Percentiles rank a stretch among this genome's conserved stretches.
Evolutionary conservation across 106 monocot genomes (phyloP).

Genomic region (Acorus gramineus): DNA sequence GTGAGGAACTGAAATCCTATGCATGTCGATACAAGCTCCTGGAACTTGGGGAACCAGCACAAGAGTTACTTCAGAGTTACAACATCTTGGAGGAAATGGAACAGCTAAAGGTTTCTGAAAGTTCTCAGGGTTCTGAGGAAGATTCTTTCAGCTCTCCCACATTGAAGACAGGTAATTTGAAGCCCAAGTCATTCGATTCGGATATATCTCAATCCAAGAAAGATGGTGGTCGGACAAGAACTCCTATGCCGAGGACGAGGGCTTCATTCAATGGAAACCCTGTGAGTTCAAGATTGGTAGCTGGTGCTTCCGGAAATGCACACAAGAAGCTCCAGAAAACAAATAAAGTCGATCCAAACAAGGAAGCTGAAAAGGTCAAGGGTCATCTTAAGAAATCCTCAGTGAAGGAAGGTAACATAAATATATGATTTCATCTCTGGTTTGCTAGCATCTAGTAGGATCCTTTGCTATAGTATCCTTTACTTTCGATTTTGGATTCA

Average conservation of each 20-base stretch:
- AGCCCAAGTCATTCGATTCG: conserved; percentile 37
- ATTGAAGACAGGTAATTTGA: conserved; percentile 24
- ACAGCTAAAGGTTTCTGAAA: conserved; percentile 21
- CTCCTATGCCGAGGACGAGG: conserved; percentile 11
- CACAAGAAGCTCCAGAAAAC: conserved; percentile 26
- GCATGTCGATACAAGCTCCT: conserved; percentile 36
- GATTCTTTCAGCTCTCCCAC: conserved; percentile 4
- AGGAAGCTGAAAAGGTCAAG: conserved; percentile 7
- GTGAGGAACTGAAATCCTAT: conserved; percentile 75
- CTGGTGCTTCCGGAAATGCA: conserved; percentile 11
- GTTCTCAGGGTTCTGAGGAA: conserved; percentile 16
- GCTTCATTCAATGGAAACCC: conserved; percentile 13
- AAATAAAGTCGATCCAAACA: conserved; percentile 14
- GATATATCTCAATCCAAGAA: conserved; percentile 14
- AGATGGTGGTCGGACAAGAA: conserved; percentile 7
- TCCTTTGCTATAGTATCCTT: no score
- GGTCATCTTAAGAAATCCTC: conserved; percentile 7
- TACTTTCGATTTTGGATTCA: no score
- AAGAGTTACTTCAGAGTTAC: conserved; percentile 56
- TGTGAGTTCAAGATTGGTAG: background rate
- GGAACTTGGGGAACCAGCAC: conserved; percentile 38
- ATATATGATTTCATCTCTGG: background rate
- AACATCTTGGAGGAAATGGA: conserved; percentile 52
- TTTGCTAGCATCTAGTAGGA: no score
- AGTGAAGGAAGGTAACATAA: conserved; percentile 20